Percentiles rank a stretch among this genome's conserved stretches.
Evolutionary conservation across 148 eudicot genomes (phyloP).

Genomic region (Vaccinium macrocarpon): DNA sequence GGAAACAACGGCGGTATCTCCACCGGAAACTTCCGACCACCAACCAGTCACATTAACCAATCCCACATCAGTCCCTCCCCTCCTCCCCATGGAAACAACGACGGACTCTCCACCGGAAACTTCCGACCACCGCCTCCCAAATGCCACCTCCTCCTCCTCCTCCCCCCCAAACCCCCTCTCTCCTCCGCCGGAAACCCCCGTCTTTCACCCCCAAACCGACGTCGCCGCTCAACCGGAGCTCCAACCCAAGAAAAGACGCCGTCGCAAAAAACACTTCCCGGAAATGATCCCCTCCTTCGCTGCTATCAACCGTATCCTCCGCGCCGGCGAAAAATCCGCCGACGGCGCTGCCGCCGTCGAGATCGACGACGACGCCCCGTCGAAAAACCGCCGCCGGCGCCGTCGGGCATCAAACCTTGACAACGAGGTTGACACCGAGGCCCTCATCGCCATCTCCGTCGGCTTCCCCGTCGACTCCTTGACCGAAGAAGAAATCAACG

Average conservation of each 20-base stretch:
- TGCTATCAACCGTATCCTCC: slow-evolving; percentile 45
- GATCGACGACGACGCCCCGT: slow-evolving; percentile 18
- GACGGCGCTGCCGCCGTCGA: slow-evolving; percentile 12
- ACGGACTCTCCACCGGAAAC: slow-evolving; percentile 1
- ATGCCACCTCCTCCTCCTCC: slow-evolving; percentile 35
- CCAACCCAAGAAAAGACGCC: slow-evolving; percentile 51
- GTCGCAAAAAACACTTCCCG: slow-evolving; percentile 74
- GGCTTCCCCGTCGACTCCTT: slow-evolving; percentile 86
- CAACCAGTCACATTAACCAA: background rate
- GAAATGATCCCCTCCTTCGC: slow-evolving; percentile 59
- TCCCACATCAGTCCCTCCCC: background rate
- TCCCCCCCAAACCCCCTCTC: slow-evolving; percentile 37
- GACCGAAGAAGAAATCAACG: slow-evolving; percentile 84
- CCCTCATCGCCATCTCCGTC: slow-evolving; percentile 86
- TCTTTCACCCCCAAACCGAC: slow-evolving; percentile 11
- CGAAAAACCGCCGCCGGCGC: slow-evolving; percentile 46
- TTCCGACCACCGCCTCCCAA: slow-evolving; percentile 11
- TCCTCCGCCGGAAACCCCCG: slow-evolving; percentile 21
- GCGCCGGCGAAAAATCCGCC: slow-evolving; percentile 40
- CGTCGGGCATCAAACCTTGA: slow-evolving; percentile 36
- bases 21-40: too few relatives aligned
- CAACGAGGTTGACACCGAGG: slow-evolving; percentile 58
- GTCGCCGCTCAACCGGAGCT: slow-evolving; percentile 28
- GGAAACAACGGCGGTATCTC: too few relatives aligned
- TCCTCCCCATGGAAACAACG: slow-evolving; percentile 1